Percentiles rank a stretch among this genome's conserved stretches.
Conservation (phyloP, 305 asterid species). For the Fraxinus latifolia region DNA sequence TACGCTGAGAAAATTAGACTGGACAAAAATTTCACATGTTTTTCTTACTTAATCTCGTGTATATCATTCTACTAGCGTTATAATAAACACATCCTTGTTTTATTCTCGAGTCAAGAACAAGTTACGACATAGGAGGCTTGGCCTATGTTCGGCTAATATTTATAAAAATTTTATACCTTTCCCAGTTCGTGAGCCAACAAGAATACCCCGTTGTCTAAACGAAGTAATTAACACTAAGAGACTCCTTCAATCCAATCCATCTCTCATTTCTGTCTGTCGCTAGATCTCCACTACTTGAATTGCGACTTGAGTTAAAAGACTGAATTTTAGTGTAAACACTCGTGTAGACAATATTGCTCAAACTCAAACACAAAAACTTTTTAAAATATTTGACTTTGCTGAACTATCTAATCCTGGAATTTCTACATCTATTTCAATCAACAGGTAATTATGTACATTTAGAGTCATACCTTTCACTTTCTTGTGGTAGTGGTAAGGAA, state of each 20-base stretch:
- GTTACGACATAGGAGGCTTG: not conserved
- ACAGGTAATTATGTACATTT: not conserved
- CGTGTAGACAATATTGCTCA: not conserved
- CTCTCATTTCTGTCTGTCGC: not conserved
- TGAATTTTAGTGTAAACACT: not conserved
- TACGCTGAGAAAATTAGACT: too few species aligned
- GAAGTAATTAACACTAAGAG: not conserved
- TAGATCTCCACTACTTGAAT: not conserved
- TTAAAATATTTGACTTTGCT: not conserved
- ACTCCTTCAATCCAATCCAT: not conserved
- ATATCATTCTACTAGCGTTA: too few species aligned
- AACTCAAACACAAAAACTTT: not conserved
- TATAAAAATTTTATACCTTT: not conserved
- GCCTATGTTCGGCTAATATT: not conserved
- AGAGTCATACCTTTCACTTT: not conserved
- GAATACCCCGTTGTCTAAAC: not conserved
- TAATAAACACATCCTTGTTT: not conserved
- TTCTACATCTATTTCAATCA: not conserved
- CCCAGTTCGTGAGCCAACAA: not conserved
- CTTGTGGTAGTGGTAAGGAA: slow-evolving; percentile 1
- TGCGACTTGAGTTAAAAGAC: not conserved
- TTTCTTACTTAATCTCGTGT: not conserved
- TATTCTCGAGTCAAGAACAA: not conserved
- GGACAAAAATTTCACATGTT: not conserved
- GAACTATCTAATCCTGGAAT: not conserved